Conservation (phyloP, 2,329 filamentous ascomycete species). For the Fusarium sp. region DNA sequence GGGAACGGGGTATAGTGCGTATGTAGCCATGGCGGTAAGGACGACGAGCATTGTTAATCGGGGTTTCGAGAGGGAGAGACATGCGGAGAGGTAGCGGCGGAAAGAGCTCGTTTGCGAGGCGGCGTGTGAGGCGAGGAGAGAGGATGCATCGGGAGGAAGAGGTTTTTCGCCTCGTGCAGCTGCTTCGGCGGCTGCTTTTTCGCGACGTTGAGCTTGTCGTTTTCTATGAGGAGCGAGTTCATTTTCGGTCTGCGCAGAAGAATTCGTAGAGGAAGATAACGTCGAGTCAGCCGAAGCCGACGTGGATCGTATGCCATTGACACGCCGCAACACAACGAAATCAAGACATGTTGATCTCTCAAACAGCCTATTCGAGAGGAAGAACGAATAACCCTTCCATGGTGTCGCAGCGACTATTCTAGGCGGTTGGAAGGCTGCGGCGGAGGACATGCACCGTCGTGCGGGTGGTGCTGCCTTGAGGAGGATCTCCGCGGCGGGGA, state of each 20-base stretch:
- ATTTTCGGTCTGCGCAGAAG: conserved; percentile 32
- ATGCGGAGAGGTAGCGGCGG: conserved; percentile 78
- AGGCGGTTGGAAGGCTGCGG: conserved; percentile 40
- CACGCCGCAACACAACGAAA: conserved; percentile 45
- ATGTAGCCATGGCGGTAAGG: conserved; percentile 88
- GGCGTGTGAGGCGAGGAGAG: conserved; percentile 64
- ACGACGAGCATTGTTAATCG: conserved; percentile 92
- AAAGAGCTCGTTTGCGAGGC: conserved; percentile 63
- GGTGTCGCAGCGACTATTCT: conserved; percentile 35
- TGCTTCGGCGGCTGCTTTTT: conserved; percentile 38
- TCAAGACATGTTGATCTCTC: conserved; percentile 53
- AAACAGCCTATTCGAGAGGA: conserved; percentile 51
- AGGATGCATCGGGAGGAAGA: conserved; percentile 64
- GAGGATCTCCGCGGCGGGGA: conserved; percentile 46
- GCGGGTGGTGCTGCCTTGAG: conserved; percentile 34
- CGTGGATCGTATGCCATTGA: conserved; percentile 45
- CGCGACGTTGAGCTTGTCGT: conserved; percentile 47
- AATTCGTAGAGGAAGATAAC: conserved; percentile 27
- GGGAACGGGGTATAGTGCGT: conserved; percentile 92
- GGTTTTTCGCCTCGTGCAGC: conserved; percentile 40
- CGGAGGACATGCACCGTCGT: conserved; percentile 48
- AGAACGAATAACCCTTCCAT: conserved; percentile 44
- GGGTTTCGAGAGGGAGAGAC: conserved; percentile 94
- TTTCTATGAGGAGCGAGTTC: conserved; percentile 51
- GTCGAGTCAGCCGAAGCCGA: conserved; percentile 38